Conservation (phyloP, 2,329 filamentous ascomycete genomes). For the Lecanosticta acicola region DNA sequence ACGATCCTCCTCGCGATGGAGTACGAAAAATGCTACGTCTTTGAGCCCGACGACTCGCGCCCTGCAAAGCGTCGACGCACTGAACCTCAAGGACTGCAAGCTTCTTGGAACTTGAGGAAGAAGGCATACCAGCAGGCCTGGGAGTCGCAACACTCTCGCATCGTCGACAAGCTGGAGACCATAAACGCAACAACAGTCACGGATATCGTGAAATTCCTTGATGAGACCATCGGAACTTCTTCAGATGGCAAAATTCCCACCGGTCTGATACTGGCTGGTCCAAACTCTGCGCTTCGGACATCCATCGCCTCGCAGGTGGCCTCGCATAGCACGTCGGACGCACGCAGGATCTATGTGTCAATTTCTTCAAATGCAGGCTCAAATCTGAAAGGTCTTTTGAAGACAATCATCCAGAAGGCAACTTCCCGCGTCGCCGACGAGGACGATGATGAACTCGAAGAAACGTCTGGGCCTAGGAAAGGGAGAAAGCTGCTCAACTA, state of each 20-base stretch:
- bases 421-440: slow-evolving; percentile 42
- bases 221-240: slow-evolving; percentile 21
- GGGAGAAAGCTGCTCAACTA: slow-evolving; percentile 63
- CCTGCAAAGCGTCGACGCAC: slow-evolving; percentile 39
- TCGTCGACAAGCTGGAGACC: slow-evolving; percentile 47
- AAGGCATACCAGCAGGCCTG: slow-evolving; percentile 59
- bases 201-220: slow-evolving; percentile 37
- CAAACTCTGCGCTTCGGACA: slow-evolving; percentile 70
- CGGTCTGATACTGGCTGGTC: slow-evolving; percentile 64
- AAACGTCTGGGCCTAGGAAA: slow-evolving; percentile 22
- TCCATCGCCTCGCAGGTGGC: slow-evolving; percentile 67
- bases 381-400: slow-evolving; percentile 67
- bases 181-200: slow-evolving; percentile 37
- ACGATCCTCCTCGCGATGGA: too few species aligned
- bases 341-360: slow-evolving; percentile 55
- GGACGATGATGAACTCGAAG: slow-evolving; percentile 50
- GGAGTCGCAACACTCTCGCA: slow-evolving; percentile 57
- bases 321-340: slow-evolving; percentile 31
- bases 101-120: slow-evolving; percentile 48
- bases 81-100: slow-evolving; percentile 29
- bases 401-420: slow-evolving; percentile 65
- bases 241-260: slow-evolving; percentile 13
- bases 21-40: slow-evolving; percentile 46
- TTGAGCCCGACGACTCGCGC: slow-evolving; percentile 34
- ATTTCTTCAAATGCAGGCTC: slow-evolving; percentile 65